Base-by-base conservation (phyloP, 306 rosid genomes). In the Parietaria judaica region DNA sequence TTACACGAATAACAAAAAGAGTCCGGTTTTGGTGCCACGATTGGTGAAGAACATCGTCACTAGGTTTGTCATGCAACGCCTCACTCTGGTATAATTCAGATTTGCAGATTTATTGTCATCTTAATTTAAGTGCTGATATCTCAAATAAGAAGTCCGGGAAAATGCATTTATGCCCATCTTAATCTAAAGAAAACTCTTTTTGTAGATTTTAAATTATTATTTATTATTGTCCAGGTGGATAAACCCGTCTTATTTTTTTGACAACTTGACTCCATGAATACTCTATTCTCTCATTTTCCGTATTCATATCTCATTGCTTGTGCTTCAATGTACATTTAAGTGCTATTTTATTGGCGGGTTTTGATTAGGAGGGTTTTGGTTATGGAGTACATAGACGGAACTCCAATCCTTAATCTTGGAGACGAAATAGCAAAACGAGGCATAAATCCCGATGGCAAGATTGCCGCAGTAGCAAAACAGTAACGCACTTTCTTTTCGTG, bases 371-470 rank as follows among this genome's bases (percentile, higher is more conserved):
- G 95, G 77, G 81, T 77, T 65, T 72, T 92, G 67, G 90, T 86
- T 41, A 92, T 92, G 99, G 99, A 92, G 70, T 92, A 79, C 74
- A 81, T 92, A 14, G 85, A 86, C 62, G 99, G 99, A 64, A 58
- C 79, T 76, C 99, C 99, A 60, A 86, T 92, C 75, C 78, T 92
- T 66, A 86, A 81, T 70, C 96, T 92, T 44, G 99, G 99, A 50
- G 86, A 88, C 66, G 99, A 88, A 76, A 88, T 92, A 68, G 90
- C 85, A 6, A 92, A 84, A 77, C 79, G 95, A 67, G 99, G 99
- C 62, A 74, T 92, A 74, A 68, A 88, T 67, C 90, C 99, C 51
- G 67, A 47, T 72, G 80, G 99, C 73, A 86, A 70, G 80, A 44
- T 82, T 71, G 99, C 96, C 46, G 77, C 70, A 51, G 90, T 80